These are phyloP conservation scores for Albifimbria verrucaria DNA, from an alignment of 2,329 filamentous ascomycete genomes.

Conservation along the genomic window DNA sequence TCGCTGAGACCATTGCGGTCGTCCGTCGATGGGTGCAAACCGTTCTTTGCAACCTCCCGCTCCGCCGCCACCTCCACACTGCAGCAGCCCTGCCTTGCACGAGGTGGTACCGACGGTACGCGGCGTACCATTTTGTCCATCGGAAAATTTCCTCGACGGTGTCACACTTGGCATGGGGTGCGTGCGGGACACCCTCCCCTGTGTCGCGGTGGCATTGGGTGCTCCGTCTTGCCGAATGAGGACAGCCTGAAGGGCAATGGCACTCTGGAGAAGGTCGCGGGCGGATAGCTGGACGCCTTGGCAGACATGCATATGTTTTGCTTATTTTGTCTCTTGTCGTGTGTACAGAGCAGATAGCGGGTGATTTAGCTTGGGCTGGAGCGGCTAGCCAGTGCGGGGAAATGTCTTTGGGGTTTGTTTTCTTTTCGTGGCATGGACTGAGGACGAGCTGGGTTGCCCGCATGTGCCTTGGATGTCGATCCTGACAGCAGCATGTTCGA, in stretches of 20 bases:
- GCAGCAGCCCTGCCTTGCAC: not conserved
- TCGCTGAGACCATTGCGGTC: too few relatives aligned
- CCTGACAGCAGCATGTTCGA: too few relatives aligned
- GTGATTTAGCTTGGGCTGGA: not conserved
- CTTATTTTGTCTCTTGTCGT: too few relatives aligned
- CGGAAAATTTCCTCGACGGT: not conserved
- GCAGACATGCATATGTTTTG: too few relatives aligned
- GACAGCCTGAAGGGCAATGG: not conserved
- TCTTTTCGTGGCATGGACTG: too few relatives aligned
- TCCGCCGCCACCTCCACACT: not conserved
- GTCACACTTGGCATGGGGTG: not conserved
- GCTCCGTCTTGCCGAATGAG: not conserved
- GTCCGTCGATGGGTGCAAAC: too few relatives aligned
- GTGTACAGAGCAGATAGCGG: too few relatives aligned
- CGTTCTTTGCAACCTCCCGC: too few relatives aligned
- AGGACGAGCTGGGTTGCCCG: not conserved
- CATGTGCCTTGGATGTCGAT: not conserved
- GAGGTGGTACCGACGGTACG: not conserved
- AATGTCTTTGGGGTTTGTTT: too few relatives aligned
- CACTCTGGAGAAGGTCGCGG: too few relatives aligned
- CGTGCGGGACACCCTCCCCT: not conserved
- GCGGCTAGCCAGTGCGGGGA: not conserved
- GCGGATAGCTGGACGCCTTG: not conserved
- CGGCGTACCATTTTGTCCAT: not conserved
- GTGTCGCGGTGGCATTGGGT: not conserved